Conservation (phyloP, 1,284 basidiomycete species). For the Trichosporon inkin region DNA sequence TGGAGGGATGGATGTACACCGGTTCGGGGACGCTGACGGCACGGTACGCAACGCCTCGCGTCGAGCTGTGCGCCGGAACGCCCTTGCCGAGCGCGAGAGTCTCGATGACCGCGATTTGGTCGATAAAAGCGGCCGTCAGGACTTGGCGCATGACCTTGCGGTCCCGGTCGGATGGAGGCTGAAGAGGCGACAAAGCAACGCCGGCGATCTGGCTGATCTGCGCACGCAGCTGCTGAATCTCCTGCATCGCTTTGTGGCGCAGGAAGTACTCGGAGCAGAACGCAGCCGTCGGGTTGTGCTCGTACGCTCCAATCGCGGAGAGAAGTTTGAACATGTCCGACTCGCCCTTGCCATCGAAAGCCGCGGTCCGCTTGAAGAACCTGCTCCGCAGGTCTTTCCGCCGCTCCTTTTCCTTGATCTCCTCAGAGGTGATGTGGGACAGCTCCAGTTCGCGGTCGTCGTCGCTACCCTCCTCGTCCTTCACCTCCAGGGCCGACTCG, state of each 20-base stretch:
- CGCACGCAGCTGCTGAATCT: slow-evolving; percentile 92
- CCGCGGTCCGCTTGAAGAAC: slow-evolving; percentile 76
- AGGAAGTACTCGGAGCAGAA: slow-evolving; percentile 92
- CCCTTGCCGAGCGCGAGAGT: slow-evolving; percentile 63
- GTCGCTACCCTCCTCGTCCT: slow-evolving; percentile 52
- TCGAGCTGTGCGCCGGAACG: slow-evolving; percentile 64
- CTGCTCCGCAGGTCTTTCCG: slow-evolving; percentile 62
- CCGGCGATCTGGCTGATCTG: slow-evolving; percentile 82
- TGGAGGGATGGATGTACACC: slow-evolving; percentile 89
- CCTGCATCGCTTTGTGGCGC: slow-evolving; percentile 95
- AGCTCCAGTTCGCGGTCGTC: slow-evolving; percentile 53
- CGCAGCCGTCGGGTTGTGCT: slow-evolving; percentile 71
- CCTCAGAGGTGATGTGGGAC: slow-evolving; percentile 59
- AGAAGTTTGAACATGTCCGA: slow-evolving; percentile 87
- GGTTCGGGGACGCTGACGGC: slow-evolving; percentile 79
- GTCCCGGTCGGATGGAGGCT: slow-evolving; percentile 58
- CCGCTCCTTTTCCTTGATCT: slow-evolving; percentile 63
- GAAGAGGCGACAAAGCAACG: slow-evolving; percentile 58
- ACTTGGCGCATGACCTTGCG: slow-evolving; percentile 88
- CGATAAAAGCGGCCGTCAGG: slow-evolving; percentile 84
- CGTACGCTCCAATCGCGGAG: slow-evolving; percentile 92
- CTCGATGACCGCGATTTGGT: slow-evolving; percentile 90
- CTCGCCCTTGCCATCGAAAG: slow-evolving; percentile 63
- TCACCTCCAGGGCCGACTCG: slow-evolving; percentile 62
- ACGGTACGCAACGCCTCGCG: slow-evolving; percentile 76